These are phyloP conservation scores for Coprinopsis strossmayeri DNA, from an alignment of 768 basidiomycete species.

Conservation along the genomic window DNA sequence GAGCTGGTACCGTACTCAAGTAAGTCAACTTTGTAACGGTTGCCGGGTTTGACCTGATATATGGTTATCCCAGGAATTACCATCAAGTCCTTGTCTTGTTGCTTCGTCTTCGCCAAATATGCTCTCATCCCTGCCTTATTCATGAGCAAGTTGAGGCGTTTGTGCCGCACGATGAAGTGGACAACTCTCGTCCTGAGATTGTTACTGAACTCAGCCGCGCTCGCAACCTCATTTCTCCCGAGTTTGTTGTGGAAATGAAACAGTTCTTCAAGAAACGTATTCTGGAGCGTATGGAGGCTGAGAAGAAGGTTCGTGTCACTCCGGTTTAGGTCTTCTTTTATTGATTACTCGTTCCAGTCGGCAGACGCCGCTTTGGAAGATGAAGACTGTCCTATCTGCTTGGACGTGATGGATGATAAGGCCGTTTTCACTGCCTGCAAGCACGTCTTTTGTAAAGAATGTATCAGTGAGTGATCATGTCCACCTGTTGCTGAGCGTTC, in stretches of 20 bases:
- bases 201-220: constrained; percentile 42
- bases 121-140: constrained; percentile 62
- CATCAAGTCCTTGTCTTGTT: constrained; percentile 44
- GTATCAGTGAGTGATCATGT: constrained; percentile 37
- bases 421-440: constrained; percentile 52
- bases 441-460: constrained; percentile 59
- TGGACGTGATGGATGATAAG: constrained; percentile 42
- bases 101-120: constrained; percentile 58
- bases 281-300: constrained; percentile 40
- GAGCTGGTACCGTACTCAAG: constrained; percentile 65
- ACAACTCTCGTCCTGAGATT: constrained; percentile 23
- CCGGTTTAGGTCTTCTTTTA: background rate
- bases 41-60: too few relatives aligned
- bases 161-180: constrained; percentile 32
- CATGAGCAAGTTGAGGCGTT: constrained; percentile 47
- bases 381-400: constrained; percentile 66
- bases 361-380: constrained; percentile 39
- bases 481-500: too few relatives aligned
- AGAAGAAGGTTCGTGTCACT: constrained; percentile 38
- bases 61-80: constrained; percentile 37
- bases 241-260: constrained; percentile 48
- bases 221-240: constrained; percentile 31
- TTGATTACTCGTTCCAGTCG: constrained; percentile 26
- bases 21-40: constrained; percentile 20
- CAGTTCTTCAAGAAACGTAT: constrained; percentile 35